A percentile compares a stretch with the other conserved stretches of the same genome.
These are phyloP conservation scores for Phytophthora rubi DNA, from an alignment of 352 stramenopile species.

Conservation along the genomic window DNA sequence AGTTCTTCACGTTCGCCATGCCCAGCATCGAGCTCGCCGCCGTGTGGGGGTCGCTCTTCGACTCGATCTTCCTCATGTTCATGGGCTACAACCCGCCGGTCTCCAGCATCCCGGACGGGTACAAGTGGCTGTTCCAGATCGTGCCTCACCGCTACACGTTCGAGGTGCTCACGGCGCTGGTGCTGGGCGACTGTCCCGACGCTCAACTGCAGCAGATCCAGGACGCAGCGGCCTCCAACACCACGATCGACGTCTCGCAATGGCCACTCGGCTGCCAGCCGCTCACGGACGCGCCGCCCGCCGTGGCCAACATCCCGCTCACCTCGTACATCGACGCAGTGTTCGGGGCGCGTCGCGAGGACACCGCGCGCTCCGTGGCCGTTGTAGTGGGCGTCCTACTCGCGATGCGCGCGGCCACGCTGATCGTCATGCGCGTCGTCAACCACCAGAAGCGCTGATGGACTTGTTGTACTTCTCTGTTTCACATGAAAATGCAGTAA, in stretches of 20 bases:
- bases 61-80: slow-evolving; percentile 67
- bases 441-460: slow-evolving; percentile 69
- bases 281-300: slow-evolving; percentile 53
- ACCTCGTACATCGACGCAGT: slow-evolving; percentile 63
- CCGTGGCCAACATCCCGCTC: slow-evolving; percentile 49
- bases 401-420: slow-evolving; percentile 55
- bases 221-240: slow-evolving; percentile 30
- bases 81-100: slow-evolving; percentile 56
- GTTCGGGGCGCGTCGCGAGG: slow-evolving; percentile 59
- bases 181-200: slow-evolving; percentile 51
- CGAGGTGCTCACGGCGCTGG: slow-evolving; percentile 43
- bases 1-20: slow-evolving; percentile 71
- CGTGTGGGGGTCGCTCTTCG: slow-evolving; percentile 46
- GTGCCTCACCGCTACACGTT: slow-evolving; percentile 52
- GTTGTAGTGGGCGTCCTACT: slow-evolving; percentile 61
- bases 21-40: slow-evolving; percentile 55
- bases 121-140: slow-evolving; percentile 57
- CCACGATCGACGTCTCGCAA: slow-evolving; percentile 32
- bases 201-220: slow-evolving; percentile 42
- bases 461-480: background rate
- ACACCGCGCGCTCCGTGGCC: slow-evolving; percentile 50
- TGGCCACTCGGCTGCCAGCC: slow-evolving; percentile 63
- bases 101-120: slow-evolving; percentile 47
- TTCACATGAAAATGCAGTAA: too few relatives aligned
- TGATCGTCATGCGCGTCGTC: slow-evolving; percentile 59